A percentile compares a stretch with the other conserved stretches of the same genome.
Evolutionary conservation across 2,329 filamentous ascomycete species (phyloP).

Genomic region (Fusarium citri): DNA sequence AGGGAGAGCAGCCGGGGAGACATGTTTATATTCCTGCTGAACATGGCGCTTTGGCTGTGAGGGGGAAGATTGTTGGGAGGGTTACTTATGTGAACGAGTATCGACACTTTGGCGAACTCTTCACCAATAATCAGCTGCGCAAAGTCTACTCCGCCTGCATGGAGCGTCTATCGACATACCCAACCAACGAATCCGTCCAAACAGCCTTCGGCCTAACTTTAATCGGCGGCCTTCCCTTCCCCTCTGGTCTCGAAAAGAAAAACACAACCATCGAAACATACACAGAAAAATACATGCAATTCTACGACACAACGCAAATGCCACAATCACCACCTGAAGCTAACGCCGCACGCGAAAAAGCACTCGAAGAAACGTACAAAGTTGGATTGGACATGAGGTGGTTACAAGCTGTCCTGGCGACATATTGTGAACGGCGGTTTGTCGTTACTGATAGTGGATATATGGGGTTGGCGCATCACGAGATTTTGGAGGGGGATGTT

Average conservation of each 20-base stretch:
- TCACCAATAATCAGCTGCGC: background rate
- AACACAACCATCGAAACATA: slow-evolving; percentile 19
- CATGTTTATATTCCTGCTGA: slow-evolving; percentile 4
- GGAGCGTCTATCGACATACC: slow-evolving; percentile 10
- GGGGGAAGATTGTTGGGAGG: slow-evolving; percentile 11
- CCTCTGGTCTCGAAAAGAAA: background rate
- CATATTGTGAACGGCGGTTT: slow-evolving; percentile 34
- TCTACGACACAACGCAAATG: slow-evolving; percentile 11
- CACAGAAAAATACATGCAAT: slow-evolving; percentile 22
- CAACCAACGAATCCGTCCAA: slow-evolving; percentile 30
- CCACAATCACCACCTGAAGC: slow-evolving; percentile 5
- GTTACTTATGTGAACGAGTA: slow-evolving; percentile 26
- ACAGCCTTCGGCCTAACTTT: slow-evolving; percentile 24
- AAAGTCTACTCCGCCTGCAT: slow-evolving; percentile 20
- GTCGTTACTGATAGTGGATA: slow-evolving; percentile 26
- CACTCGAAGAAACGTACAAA: background rate
- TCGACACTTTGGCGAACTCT: slow-evolving; percentile 18
- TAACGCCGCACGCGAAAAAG: background rate
- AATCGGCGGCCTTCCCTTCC: slow-evolving; percentile 18
- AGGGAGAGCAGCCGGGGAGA: background rate
- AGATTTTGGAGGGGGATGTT: slow-evolving; percentile 20
- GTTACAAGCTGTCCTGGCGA: background rate
- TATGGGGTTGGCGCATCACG: slow-evolving; percentile 38
- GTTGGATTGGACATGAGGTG: slow-evolving; percentile 19
- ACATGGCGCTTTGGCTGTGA: background rate